Base-by-base conservation (phyloP, 2,329 filamentous ascomycete species). In the Fusarium xyrophilum region DNA sequence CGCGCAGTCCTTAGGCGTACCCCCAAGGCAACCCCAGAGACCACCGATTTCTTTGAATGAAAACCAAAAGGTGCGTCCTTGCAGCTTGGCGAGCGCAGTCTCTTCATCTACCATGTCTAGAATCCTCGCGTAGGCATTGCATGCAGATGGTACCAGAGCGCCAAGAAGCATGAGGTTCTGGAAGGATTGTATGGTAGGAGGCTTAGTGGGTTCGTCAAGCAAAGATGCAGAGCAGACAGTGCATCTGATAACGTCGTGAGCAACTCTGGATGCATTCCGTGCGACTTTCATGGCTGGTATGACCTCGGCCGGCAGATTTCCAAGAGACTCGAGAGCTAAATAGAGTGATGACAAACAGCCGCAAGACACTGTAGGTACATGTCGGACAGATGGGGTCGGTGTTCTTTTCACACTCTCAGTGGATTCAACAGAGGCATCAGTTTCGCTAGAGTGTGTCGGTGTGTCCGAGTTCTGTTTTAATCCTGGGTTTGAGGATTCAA, bases 151-250 rank as follows among this genome's bases (percentile, higher is more conserved):
- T 6, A 89, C 78, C 32, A 89, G 80, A 4, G 86, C 83, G 10
- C 82, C 85, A 7, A 89, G 78, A 54, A 87, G 80, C 86, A 89
- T 88, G 51, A 84, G 79, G 71, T 82, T 88, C 73, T 89, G 87
- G 64, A 87, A 85, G 32, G 80, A 70, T 53, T 85, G 82, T 52
- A 88, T 81, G 25, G 82, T 79, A 3, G 80, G 78, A 2, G 77
- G 74, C 32, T 76, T 67, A 28, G 69, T 67, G 2, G 76, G 68
- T 9, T 82, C 78, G 11, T 78, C 71, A 19, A 80, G 46, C 33
- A 79, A 57, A 35, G 78, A 75, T 27, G 79, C 76, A 52, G 81
- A 82, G 76, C 87, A 89, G 19, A 76, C 67, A 2, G 78, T 73
- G 71, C 87, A 89, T 66, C 81, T 79, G 51, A 88, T 80, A 21